These are phyloP conservation scores for Colletotrichum horii DNA, from an alignment of 2,329 filamentous ascomycete species.

Conservation along the genomic window DNA sequence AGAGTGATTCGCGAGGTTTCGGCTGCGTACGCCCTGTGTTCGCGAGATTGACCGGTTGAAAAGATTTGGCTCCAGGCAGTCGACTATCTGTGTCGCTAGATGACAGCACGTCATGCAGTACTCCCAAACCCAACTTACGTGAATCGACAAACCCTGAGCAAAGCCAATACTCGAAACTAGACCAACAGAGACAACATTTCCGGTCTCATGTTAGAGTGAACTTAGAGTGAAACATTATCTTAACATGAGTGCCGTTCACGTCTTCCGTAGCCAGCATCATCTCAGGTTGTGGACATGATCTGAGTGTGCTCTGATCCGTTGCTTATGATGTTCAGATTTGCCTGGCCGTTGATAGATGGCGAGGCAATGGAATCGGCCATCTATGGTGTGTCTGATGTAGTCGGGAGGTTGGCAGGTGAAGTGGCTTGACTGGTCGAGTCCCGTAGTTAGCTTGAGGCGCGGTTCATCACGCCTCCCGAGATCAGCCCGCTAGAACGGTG, in stretches of 20 bases:
- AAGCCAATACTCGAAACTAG: not conserved
- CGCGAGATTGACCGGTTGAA: not conserved
- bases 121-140: not conserved
- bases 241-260: not conserved
- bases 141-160: not conserved
- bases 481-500: not conserved
- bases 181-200: not conserved
- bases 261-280: not conserved
- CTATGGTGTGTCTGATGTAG: not conserved
- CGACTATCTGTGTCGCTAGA: not conserved
- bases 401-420: not conserved
- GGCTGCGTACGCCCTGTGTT: not conserved
- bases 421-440: not conserved
- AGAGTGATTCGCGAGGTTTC: not conserved
- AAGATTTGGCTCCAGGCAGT: not conserved
- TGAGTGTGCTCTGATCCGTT: not conserved
- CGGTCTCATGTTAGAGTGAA: not conserved
- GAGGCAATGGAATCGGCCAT: not conserved
- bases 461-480: slow-evolving; percentile 7
- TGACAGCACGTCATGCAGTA: not conserved
- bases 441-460: not conserved
- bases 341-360: too few species aligned
- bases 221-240: too few species aligned
- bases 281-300: not conserved
- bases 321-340: not conserved